These are phyloP conservation scores for Hypericum androsaemum DNA, from an alignment of 345 rosid genomes.

Conservation along the genomic window DNA sequence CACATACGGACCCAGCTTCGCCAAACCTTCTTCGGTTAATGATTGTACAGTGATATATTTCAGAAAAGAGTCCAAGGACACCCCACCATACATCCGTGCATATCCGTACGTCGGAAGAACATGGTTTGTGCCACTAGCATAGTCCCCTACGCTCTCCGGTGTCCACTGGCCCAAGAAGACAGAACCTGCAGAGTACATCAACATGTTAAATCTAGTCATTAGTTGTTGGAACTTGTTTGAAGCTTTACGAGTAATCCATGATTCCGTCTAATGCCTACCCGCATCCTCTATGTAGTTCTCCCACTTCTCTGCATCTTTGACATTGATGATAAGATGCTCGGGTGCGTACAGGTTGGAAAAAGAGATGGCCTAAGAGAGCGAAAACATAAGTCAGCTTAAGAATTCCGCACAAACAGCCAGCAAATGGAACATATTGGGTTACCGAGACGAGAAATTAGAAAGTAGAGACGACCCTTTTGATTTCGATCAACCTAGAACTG, in stretches of 20 bases:
- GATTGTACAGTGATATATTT: slow-evolving; percentile 86
- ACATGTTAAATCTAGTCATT: too few relatives aligned
- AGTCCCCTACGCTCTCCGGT: slow-evolving; percentile 94
- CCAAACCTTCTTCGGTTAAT: slow-evolving; percentile 71
- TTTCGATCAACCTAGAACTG: neutral
- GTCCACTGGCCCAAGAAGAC: slow-evolving; percentile 92
- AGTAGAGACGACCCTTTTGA: too few relatives aligned
- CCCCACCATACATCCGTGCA: slow-evolving; percentile 87
- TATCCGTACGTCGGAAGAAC: slow-evolving; percentile 89
- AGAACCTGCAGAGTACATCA: slow-evolving; percentile 36
- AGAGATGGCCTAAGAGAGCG: slow-evolving; percentile 44
- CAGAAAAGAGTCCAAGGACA: slow-evolving; percentile 78
- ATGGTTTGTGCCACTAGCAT: slow-evolving; percentile 89
- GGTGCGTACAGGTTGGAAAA: slow-evolving; percentile 93
- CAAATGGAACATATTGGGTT: too few relatives aligned
- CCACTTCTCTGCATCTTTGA: slow-evolving; percentile 86
- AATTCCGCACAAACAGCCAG: too few relatives aligned
- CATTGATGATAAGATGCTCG: slow-evolving; percentile 84
- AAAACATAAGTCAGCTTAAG: neutral
- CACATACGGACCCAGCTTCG: slow-evolving; percentile 71
- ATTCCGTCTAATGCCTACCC: slow-evolving; percentile 24
- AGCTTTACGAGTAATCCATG: neutral
- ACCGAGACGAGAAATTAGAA: too few relatives aligned
- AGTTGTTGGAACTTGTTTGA: too few relatives aligned
- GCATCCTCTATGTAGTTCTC: slow-evolving; percentile 77